A percentile compares a stretch with the other conserved stretches of the same genome.
Evolutionary conservation across 306 rosid species (phyloP).

Genomic region (Sphenostylis stenocarpa): DNA sequence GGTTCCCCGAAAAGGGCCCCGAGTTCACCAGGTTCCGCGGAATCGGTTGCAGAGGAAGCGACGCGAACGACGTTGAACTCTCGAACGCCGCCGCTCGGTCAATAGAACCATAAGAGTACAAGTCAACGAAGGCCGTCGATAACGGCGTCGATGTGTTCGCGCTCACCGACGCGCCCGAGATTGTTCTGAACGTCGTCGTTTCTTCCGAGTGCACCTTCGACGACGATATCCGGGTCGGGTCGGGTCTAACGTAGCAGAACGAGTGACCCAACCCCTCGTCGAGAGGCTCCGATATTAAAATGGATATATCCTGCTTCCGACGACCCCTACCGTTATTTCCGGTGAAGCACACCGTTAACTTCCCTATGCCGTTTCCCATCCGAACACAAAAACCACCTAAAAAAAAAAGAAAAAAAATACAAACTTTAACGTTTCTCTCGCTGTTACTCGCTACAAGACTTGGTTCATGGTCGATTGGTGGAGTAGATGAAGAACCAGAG

Average conservation of each 20-base stretch:
- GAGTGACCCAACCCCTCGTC: slow-evolving; percentile 95
- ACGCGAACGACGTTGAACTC: slow-evolving; percentile 87
- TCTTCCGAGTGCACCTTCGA: slow-evolving; percentile 94
- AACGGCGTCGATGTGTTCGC: slow-evolving; percentile 96
- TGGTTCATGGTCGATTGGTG: slow-evolving; percentile 53
- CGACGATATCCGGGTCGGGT: slow-evolving; percentile 61
- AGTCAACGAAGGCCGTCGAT: slow-evolving; percentile 73
- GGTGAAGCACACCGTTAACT: slow-evolving; percentile 77
- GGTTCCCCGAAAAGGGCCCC: slow-evolving; percentile 69
- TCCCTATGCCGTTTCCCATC: slow-evolving; percentile 95
- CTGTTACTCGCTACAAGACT: neutral
- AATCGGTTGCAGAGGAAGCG: slow-evolving; percentile 91
- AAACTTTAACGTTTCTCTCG: slow-evolving; percentile 2
- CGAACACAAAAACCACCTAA: neutral
- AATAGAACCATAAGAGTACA: slow-evolving; percentile 67
- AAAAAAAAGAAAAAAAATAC: neutral
- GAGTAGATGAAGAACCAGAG: slow-evolving; percentile 9
- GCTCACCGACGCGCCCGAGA: slow-evolving; percentile 96
- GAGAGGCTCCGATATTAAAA: slow-evolving; percentile 55
- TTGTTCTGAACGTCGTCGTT: slow-evolving; percentile 87
- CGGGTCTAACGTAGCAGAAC: slow-evolving; percentile 96
- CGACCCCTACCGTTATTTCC: slow-evolving; percentile 42
- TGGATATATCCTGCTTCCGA: slow-evolving; percentile 57
- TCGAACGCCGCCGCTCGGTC: slow-evolving; percentile 96
- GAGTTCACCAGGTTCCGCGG: slow-evolving; percentile 61